phyloP scores from a whole-genome alignment of 495 filamentous ascomycete genomes.

The Aspergillus indologenus region DNA sequence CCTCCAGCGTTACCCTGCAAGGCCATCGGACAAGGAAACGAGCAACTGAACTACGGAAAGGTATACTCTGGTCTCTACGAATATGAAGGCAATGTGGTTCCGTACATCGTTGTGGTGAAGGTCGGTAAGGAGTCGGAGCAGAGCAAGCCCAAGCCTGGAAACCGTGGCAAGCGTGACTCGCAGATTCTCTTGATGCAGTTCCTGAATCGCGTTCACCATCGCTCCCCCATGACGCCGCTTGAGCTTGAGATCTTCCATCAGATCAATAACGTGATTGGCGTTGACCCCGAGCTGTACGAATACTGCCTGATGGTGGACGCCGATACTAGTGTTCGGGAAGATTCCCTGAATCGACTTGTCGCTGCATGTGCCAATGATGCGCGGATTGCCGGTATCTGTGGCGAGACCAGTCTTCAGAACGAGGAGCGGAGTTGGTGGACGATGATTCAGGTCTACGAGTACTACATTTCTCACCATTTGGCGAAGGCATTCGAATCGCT shows the following conservation, averaged over 20 bases:
- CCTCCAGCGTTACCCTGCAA: conserved; percentile 91
- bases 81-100: conserved; percentile 94
- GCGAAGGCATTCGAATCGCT: conserved; percentile 93
- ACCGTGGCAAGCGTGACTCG: conserved; percentile 96
- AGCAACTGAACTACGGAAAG: conserved; percentile 97
- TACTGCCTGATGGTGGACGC: conserved; percentile 97
- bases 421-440: conserved; percentile 96
- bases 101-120: conserved; percentile 94
- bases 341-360: conserved; percentile 88
- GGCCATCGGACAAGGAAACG: conserved; percentile 81
- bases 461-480: conserved; percentile 94
- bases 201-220: conserved; percentile 95
- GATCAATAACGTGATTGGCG: conserved; percentile 98
- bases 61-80: conserved; percentile 98
- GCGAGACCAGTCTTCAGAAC: conserved; percentile 94
- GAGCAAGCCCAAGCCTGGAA: conserved; percentile 86
- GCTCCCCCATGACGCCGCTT: conserved; percentile 86
- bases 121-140: conserved; percentile 96
- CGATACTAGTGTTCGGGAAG: conserved; percentile 91
- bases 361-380: conserved; percentile 91
- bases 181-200: conserved; percentile 83
- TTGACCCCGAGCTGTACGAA: conserved; percentile 95
- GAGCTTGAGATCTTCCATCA: conserved; percentile 98
- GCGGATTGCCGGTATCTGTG: conserved; percentile 95
- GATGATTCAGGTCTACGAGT: conserved; percentile 99